Evolutionary conservation across 2,329 filamentous ascomycete genomes (phyloP).

Genomic region (Clarireedia monteithiana): DNA sequence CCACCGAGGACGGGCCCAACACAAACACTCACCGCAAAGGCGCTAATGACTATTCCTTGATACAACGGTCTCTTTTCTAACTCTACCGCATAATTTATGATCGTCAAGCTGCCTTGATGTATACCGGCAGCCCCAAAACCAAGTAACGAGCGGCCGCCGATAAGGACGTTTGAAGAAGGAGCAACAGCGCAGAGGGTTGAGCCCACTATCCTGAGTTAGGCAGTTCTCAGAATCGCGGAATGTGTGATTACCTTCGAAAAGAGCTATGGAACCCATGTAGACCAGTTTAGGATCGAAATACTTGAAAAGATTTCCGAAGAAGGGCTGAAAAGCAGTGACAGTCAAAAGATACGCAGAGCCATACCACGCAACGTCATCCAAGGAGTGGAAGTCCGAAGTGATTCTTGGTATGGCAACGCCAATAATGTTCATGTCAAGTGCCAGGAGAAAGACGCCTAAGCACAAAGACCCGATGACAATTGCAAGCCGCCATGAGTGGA

Average conservation of each 20-base stretch:
- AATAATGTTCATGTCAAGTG: slow-evolving; percentile 1
- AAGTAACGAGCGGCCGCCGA: slow-evolving; percentile 40
- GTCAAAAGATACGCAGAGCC: slow-evolving; percentile 31
- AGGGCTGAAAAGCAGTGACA: slow-evolving; percentile 24
- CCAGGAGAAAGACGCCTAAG: not conserved
- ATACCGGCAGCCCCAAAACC: slow-evolving; percentile 42
- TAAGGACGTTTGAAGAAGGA: slow-evolving; percentile 35
- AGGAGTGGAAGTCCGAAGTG: slow-evolving; percentile 32
- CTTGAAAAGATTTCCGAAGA: slow-evolving; percentile 16
- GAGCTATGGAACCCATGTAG: slow-evolving; percentile 1
- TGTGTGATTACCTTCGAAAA: not conserved
- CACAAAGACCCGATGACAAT: slow-evolving; percentile 1
- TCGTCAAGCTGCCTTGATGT: slow-evolving; percentile 40
- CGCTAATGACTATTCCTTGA: slow-evolving; percentile 8
- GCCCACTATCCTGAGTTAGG: slow-evolving; percentile 26
- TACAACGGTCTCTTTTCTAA: slow-evolving; percentile 5
- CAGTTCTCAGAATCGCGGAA: not conserved
- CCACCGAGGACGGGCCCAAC: slow-evolving; percentile 53
- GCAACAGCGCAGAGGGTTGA: slow-evolving; percentile 40
- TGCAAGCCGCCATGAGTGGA: not conserved
- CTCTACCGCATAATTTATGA: slow-evolving; percentile 38
- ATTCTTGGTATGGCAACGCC: slow-evolving; percentile 41
- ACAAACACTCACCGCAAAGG: slow-evolving; percentile 3
- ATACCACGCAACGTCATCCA: slow-evolving; percentile 41
- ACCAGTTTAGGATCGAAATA: slow-evolving; percentile 13